A percentile compares a stretch with the other conserved stretches of the same genome.
Evolutionary conservation across 768 basidiomycete species (phyloP).

Genomic region (Psilocybe sp.): DNA sequence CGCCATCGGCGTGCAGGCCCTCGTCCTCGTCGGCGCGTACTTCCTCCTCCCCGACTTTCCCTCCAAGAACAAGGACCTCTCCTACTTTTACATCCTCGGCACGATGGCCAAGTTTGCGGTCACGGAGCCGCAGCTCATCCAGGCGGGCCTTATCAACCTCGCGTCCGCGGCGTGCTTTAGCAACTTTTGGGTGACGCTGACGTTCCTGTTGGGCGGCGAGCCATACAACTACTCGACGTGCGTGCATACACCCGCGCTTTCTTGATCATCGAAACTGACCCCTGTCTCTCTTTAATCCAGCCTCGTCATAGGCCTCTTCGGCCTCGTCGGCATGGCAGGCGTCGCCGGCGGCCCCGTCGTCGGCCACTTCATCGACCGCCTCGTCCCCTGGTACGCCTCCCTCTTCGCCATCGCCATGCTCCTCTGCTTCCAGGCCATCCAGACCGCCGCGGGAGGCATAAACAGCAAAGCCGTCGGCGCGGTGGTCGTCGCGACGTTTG

Average conservation of each 20-base stretch:
- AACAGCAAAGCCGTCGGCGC: constrained; percentile 48
- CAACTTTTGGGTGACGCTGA: constrained; percentile 72
- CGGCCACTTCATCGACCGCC: constrained; percentile 64
- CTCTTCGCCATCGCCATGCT: constrained; percentile 50
- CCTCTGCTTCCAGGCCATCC: constrained; percentile 55
- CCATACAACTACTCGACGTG: constrained; percentile 78
- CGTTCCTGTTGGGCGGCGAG: constrained; percentile 75
- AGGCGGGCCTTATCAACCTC: constrained; percentile 58
- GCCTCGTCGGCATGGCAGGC: constrained; percentile 69
- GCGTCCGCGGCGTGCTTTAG: constrained; percentile 58
- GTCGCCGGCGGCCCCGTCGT: constrained; percentile 67
- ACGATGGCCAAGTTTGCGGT: constrained; percentile 72
- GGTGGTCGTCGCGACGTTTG: constrained; percentile 65
- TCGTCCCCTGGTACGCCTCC: constrained; percentile 78
- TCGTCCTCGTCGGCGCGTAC: constrained; percentile 59
- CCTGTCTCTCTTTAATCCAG: constrained; percentile 20
- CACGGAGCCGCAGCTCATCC: constrained; percentile 76
- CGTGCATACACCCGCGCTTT: constrained; percentile 21
- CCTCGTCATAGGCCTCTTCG: constrained; percentile 68
- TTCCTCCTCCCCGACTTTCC: constrained; percentile 76
- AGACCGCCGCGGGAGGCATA: constrained; percentile 67
- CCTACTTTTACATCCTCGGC: constrained; percentile 63
- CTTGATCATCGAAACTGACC: neutral
- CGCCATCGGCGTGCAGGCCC: constrained; percentile 62
- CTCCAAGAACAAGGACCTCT: constrained; percentile 57